Conservation (phyloP, 768 basidiomycete species). For the Trametes cinnabarina region DNA sequence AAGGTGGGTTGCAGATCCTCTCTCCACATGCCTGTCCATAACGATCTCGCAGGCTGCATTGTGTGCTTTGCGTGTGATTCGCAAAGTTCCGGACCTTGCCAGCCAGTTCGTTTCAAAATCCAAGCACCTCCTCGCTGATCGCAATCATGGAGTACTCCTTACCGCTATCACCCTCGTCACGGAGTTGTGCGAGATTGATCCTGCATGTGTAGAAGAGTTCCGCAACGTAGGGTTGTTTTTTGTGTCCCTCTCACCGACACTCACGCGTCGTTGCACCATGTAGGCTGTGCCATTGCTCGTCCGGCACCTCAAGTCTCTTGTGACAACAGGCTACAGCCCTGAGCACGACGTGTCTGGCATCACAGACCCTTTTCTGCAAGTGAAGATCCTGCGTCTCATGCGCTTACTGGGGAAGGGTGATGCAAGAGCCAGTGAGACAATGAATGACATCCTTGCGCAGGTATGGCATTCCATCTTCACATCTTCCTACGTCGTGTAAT, state of each 20-base stretch:
- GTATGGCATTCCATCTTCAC: conserved; percentile 35
- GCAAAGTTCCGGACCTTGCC: conserved; percentile 92
- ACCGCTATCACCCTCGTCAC: conserved; percentile 92
- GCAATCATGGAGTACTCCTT: conserved; percentile 94
- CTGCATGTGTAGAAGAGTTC: conserved; percentile 75
- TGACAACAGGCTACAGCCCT: conserved; percentile 95
- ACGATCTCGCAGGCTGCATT: conserved; percentile 70
- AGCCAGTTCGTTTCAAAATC: conserved; percentile 90
- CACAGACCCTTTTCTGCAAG: conserved; percentile 93
- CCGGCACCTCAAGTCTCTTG: conserved; percentile 90
- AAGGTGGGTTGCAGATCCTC: conserved; percentile 56
- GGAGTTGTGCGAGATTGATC: conserved; percentile 88
- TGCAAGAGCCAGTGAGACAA: conserved; percentile 83
- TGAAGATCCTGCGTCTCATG: conserved; percentile 87
- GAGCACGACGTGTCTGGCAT: conserved; percentile 99
- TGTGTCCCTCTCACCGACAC: background rate
- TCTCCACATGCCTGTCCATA: background rate
- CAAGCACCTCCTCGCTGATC: conserved; percentile 88
- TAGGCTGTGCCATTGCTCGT: conserved; percentile 93
- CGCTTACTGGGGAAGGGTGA: conserved; percentile 87
- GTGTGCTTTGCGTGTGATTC: conserved; percentile 90
- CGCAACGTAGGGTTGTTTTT: conserved; percentile 63
- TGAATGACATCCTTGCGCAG: conserved; percentile 99
- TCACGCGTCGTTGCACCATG: background rate
- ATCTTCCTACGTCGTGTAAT: too few relatives aligned